These are phyloP conservation scores for Pyrus betulifolia DNA, from an alignment of 306 rosid genomes.

Conservation along the genomic window DNA sequence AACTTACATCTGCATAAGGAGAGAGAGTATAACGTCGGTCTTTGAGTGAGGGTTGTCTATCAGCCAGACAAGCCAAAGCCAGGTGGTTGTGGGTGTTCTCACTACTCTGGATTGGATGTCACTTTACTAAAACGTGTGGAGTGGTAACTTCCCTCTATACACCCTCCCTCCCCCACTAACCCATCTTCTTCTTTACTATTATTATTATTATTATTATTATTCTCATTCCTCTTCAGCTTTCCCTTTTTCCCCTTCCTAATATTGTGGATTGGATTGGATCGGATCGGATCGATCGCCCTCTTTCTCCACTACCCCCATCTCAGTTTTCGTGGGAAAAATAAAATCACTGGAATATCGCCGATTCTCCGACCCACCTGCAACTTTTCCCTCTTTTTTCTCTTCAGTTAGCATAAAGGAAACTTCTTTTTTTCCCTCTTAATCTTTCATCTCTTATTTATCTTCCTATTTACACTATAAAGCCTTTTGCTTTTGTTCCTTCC, in stretches of 20 bases:
- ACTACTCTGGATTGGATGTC: too few relatives aligned
- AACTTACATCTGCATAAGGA: too few relatives aligned
- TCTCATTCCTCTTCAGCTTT: neutral
- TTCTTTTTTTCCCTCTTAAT: neutral
- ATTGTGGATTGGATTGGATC: neutral
- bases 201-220: too few relatives aligned
- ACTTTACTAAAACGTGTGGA: too few relatives aligned
- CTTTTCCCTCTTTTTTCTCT: conserved; percentile 7
- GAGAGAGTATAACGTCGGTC: too few relatives aligned
- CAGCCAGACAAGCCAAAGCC: too few relatives aligned
- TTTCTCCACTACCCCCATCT: neutral
- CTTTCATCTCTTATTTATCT: neutral
- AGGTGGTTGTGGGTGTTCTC: too few relatives aligned
- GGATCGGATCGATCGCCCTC: neutral
- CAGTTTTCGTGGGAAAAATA: conserved; percentile 19
- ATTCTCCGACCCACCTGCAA: conserved; percentile 28
- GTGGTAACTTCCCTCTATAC: too few relatives aligned
- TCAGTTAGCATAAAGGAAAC: neutral
- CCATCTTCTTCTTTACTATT: too few relatives aligned
- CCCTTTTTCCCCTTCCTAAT: neutral
- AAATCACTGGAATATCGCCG: conserved; percentile 29
- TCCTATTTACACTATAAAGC: neutral
- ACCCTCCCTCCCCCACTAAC: neutral
- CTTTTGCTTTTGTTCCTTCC: neutral
- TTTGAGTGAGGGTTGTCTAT: too few relatives aligned